Evolutionary conservation across 345 rosid genomes (phyloP).

Genomic region (Hibiscus trionum): DNA sequence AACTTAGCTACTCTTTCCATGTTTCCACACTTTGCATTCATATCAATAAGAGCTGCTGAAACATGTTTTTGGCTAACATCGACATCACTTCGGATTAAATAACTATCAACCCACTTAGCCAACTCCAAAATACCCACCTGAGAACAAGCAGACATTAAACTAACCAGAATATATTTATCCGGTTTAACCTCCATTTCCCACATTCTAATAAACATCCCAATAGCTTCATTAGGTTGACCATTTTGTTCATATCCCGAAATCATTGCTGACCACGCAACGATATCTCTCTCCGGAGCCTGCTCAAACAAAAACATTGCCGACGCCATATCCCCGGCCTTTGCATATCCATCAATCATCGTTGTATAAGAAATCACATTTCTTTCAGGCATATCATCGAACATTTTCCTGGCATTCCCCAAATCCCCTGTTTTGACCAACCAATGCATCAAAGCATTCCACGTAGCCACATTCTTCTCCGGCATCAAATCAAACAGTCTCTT

Average conservation of each 20-base stretch:
- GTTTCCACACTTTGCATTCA: constrained; percentile 52
- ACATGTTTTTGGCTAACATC: constrained; percentile 38
- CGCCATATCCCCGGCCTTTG: constrained; percentile 47
- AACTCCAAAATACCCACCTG: constrained; percentile 50
- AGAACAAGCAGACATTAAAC: constrained; percentile 74
- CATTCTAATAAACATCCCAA: constrained; percentile 40
- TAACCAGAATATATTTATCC: constrained; percentile 48
- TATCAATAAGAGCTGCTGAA: constrained; percentile 56
- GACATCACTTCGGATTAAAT: constrained; percentile 29
- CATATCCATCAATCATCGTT: constrained; percentile 69
- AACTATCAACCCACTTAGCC: constrained; percentile 52
- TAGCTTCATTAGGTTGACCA: constrained; percentile 44
- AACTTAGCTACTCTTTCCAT: constrained; percentile 8
- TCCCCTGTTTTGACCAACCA: constrained; percentile 50
- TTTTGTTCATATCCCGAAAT: constrained; percentile 42
- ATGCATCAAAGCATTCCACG: constrained; percentile 62
- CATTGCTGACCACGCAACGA: constrained; percentile 52
- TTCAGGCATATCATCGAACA: constrained; percentile 62
- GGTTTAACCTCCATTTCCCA: constrained; percentile 33
- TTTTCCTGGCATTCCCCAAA: constrained; percentile 46
- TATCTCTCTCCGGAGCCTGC: constrained; percentile 36
- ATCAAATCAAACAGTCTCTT: constrained; percentile 39
- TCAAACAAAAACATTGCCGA: constrained; percentile 42
- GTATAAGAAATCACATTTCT: constrained; percentile 76
- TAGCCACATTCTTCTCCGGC: constrained; percentile 44